Evolutionary conservation across 192 early-diverging fungal species (phyloP).

Genomic region (Coemansia sp.): DNA sequence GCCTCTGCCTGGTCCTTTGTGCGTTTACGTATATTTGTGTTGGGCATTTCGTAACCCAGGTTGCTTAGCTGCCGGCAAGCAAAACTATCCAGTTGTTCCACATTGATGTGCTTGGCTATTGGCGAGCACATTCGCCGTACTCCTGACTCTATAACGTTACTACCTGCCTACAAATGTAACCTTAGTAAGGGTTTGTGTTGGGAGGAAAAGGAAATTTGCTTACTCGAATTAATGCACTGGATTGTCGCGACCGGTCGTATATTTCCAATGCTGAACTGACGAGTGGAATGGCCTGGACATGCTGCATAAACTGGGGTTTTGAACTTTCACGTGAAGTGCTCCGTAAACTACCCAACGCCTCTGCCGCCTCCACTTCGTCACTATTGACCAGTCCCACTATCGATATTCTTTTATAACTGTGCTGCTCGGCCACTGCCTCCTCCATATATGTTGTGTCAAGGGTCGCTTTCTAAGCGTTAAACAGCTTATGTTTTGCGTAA

Average conservation of each 20-base stretch:
- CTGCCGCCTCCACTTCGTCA: constrained; percentile 1
- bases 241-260: constrained; percentile 69
- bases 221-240: constrained; percentile 52
- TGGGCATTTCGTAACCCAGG: constrained; percentile 27
- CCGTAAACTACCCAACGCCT: constrained; percentile 2
- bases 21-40: constrained; percentile 26
- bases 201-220: constrained; percentile 5
- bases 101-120: constrained; percentile 71
- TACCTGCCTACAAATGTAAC: constrained; percentile 46
- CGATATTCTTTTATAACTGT: not conserved
- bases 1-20: constrained; percentile 35
- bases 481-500: too few relatives aligned
- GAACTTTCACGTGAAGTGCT: constrained; percentile 2
- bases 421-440: too few relatives aligned
- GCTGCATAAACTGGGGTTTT: constrained; percentile 59
- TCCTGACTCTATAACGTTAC: constrained; percentile 74
- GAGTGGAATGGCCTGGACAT: constrained; percentile 75
- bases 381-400: not conserved
- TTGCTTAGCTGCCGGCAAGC: constrained; percentile 74
- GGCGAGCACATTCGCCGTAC: constrained; percentile 69
- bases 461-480: too few relatives aligned
- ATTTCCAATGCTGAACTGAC: constrained; percentile 73
- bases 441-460: too few relatives aligned
- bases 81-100: constrained; percentile 70
- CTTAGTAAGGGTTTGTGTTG: not conserved